Evolutionary conservation across 2,329 filamentous ascomycete genomes (phyloP), one percentile per base, ranked within the genome.

Genomic region (Aspergillus pseudoterreus): DNA sequence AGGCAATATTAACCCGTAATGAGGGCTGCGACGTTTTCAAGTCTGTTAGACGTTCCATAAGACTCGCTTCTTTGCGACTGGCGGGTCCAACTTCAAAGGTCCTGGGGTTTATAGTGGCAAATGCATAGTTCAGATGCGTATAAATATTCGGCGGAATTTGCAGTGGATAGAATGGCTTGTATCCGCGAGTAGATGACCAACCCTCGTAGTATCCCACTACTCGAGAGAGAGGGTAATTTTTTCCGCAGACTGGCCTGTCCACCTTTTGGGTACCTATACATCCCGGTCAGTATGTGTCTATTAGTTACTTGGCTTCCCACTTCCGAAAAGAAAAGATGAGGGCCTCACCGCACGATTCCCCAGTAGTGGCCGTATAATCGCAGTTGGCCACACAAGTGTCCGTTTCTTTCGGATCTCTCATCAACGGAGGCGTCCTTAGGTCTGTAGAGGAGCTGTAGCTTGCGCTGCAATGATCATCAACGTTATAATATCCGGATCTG

Each of bases 151-250:
- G 17, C 8, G 22, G 63, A 17, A 53, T 64, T 43, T 58, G 39
- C 27, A 51, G 45, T 9, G 55, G 50, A 27, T 41, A 47, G n/a
- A 53, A 42, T 8, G 9, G 14, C 45, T 60, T 48, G 47, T 68
- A 71, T 5, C 36, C 8, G 2, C 63, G 47, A 0, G 51, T 57
- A 6, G 35, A 43, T 1, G 55, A 51, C 67, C 67, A 74, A 4
- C 52, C 39, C 52, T 73, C 67, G 51, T 72, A 74, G 49, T 72
- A 73, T 1, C 70, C 71, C 15, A 72, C 17, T 50, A 55, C 45
- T 53, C 44, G 41, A 9, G 21, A 2, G 41, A 49, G 30, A 14
- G 17, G 30, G 8, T 14, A 15, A n/a, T 27, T 17, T 4, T 19
- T 41, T 2, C 9, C 10, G 41, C 49, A 52, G 9, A 19, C 43